A percentile compares a stretch with the other conserved stretches of the same genome.
These are phyloP conservation scores for Scortechinia acanthostroma DNA, from an alignment of 2,329 filamentous ascomycete species.

Conservation along the genomic window DNA sequence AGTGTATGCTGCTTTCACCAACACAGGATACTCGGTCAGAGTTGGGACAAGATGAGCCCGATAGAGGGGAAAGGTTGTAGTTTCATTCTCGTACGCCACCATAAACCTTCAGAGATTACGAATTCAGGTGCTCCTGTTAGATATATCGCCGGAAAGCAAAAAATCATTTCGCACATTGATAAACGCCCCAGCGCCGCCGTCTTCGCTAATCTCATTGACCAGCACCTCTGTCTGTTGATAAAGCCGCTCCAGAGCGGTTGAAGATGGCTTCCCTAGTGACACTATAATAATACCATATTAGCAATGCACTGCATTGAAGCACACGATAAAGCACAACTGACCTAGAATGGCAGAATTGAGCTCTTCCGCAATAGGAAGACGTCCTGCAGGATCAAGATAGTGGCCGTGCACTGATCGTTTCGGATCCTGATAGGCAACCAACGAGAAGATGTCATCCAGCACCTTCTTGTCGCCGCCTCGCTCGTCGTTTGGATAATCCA, in stretches of 20 bases:
- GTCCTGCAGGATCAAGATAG: slow-evolving; percentile 46
- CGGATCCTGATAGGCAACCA: slow-evolving; percentile 57
- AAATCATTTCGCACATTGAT: slow-evolving; percentile 46
- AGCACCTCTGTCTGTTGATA: slow-evolving; percentile 59
- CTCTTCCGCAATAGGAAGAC: slow-evolving; percentile 58
- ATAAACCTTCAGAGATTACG: background rate
- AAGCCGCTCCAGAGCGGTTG: slow-evolving; percentile 53
- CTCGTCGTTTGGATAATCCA: slow-evolving; percentile 50
- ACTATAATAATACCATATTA: slow-evolving; percentile 28
- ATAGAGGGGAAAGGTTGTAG: background rate
- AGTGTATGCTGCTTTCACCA: slow-evolving; percentile 60
- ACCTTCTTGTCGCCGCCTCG: slow-evolving; percentile 47
- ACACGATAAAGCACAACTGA: slow-evolving; percentile 15
- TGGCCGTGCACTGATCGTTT: slow-evolving; percentile 47
- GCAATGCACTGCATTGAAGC: background rate
- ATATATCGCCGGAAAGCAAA: background rate
- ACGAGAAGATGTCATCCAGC: slow-evolving; percentile 56
- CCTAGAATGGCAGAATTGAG: slow-evolving; percentile 62
- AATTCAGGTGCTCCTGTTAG: background rate
- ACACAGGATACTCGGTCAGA: slow-evolving; percentile 98
- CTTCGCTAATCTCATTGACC: slow-evolving; percentile 49
- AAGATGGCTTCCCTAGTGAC: slow-evolving; percentile 55
- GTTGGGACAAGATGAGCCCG: too few species aligned
- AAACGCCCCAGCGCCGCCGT: slow-evolving; percentile 54
- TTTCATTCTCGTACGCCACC: too few species aligned